phyloP scores from a whole-genome alignment of 1,139 yeast species.

The Arxiozyma slooffiae region DNA sequence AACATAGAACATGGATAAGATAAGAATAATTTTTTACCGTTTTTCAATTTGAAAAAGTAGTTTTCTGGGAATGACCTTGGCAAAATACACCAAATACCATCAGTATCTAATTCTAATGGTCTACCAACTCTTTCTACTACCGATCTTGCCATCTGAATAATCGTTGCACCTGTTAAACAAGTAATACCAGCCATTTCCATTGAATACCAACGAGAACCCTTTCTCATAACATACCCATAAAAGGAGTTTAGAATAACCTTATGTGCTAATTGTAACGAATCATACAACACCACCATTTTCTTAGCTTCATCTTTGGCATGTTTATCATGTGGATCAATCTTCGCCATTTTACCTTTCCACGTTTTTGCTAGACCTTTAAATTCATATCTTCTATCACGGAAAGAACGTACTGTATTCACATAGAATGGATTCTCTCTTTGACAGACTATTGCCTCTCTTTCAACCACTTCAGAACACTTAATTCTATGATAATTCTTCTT shows the following conservation, averaged over 20 bases:
- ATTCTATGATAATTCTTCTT: slow-evolving; percentile 75
- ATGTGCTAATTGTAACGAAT: slow-evolving; percentile 92
- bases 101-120: slow-evolving; percentile 93
- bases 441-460: slow-evolving; percentile 88
- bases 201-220: slow-evolving; percentile 97
- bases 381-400: slow-evolving; percentile 93
- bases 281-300: slow-evolving; percentile 89
- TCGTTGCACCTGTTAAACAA: slow-evolving; percentile 94
- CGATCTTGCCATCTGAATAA: slow-evolving; percentile 91
- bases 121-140: slow-evolving; percentile 92
- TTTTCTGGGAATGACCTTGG: slow-evolving; percentile 92
- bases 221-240: slow-evolving; percentile 97
- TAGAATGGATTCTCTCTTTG: slow-evolving; percentile 97
- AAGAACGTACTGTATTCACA: slow-evolving; percentile 85
- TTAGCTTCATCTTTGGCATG: slow-evolving; percentile 70
- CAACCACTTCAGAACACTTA: slow-evolving; percentile 73
- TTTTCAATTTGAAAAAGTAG: slow-evolving; percentile 55
- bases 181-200: slow-evolving; percentile 99
- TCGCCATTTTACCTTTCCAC: slow-evolving; percentile 77
- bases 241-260: slow-evolving; percentile 94
- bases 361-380: slow-evolving; percentile 88
- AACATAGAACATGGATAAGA: slow-evolving; percentile 97
- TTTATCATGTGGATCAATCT: slow-evolving; percentile 44
- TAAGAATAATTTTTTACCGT: slow-evolving; percentile 67
- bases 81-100: slow-evolving; percentile 98